Percentiles rank a stretch among this genome's conserved stretches.
These are phyloP conservation scores for Alternaria triticimaculans DNA, from an alignment of 2,329 filamentous ascomycete species.

Conservation along the genomic window DNA sequence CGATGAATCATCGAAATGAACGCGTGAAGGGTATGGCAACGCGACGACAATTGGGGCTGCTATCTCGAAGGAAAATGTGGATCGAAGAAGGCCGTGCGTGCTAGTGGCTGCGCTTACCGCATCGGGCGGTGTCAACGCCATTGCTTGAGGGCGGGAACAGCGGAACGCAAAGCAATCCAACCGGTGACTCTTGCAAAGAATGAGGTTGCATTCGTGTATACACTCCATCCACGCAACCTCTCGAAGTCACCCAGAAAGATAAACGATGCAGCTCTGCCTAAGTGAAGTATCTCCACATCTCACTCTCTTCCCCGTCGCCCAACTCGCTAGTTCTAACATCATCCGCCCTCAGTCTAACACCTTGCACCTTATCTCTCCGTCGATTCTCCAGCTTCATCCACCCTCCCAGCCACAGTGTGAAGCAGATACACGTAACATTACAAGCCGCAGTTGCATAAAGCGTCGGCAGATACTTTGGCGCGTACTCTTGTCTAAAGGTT, in stretches of 20 bases:
- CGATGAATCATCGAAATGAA: background rate
- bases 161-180: background rate
- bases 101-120: background rate
- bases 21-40: background rate
- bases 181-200: background rate
- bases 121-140: background rate
- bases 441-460: constrained; percentile 53
- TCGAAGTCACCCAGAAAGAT: no score
- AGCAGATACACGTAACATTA: constrained; percentile 53
- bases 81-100: background rate
- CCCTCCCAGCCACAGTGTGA: constrained; percentile 48
- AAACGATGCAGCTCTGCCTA: background rate
- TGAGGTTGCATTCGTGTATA: background rate
- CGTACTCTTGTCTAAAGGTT: constrained; percentile 58
- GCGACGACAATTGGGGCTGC: background rate
- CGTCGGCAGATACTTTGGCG: constrained; percentile 58
- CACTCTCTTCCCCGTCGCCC: constrained; percentile 47
- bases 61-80: background rate
- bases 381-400: constrained; percentile 58
- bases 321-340: constrained; percentile 52
- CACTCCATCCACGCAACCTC: background rate
- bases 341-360: constrained; percentile 43
- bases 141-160: background rate
- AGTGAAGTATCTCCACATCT: constrained; percentile 49
- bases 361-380: constrained; percentile 49